A percentile compares a stretch with the other conserved stretches of the same genome.
phyloP scores from a whole-genome alignment of 371 early-diverging fungal species.

The Cokeromyces recurvatus region DNA sequence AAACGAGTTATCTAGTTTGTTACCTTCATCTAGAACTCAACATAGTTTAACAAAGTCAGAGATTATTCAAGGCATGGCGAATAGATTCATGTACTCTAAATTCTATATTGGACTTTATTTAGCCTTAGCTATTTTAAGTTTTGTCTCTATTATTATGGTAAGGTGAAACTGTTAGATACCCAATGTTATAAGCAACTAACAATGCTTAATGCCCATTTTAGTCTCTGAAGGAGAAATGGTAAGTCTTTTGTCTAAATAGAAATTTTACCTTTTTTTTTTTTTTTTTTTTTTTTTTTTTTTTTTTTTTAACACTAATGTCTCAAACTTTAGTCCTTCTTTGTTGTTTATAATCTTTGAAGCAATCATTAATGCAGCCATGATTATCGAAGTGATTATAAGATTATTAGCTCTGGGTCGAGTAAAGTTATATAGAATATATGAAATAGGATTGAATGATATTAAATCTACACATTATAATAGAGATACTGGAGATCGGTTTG shows the following conservation, averaged over 20 bases:
- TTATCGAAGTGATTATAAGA: constrained; percentile 66
- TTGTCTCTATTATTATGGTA: constrained; percentile 64
- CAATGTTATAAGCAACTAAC: not conserved
- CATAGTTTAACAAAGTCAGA: constrained; percentile 60
- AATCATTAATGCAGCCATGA: constrained; percentile 72
- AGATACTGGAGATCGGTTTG: constrained; percentile 70
- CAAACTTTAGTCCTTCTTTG: constrained; percentile 34
- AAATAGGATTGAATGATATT: not conserved
- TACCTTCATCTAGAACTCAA: no score
- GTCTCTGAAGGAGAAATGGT: constrained; percentile 45
- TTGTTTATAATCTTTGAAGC: constrained; percentile 60
- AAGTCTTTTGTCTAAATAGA: not conserved
- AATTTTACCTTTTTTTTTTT: no score
- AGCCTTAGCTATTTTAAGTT: constrained; percentile 57
- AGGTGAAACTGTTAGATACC: not conserved
- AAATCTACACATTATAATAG: constrained; percentile 23
- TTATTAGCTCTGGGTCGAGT: constrained; percentile 69
- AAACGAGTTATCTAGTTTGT: no score
- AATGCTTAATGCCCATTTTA: constrained; percentile 1
- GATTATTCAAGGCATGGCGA: constrained; percentile 67
- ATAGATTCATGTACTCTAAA: constrained; percentile 72
- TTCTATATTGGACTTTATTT: constrained; percentile 70
- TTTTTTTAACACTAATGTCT: not conserved
- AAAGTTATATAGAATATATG: constrained; percentile 3
- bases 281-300: no score